phyloP scores from a whole-genome alignment of 768 basidiomycete species.

The Suillus subalutaceus region DNA sequence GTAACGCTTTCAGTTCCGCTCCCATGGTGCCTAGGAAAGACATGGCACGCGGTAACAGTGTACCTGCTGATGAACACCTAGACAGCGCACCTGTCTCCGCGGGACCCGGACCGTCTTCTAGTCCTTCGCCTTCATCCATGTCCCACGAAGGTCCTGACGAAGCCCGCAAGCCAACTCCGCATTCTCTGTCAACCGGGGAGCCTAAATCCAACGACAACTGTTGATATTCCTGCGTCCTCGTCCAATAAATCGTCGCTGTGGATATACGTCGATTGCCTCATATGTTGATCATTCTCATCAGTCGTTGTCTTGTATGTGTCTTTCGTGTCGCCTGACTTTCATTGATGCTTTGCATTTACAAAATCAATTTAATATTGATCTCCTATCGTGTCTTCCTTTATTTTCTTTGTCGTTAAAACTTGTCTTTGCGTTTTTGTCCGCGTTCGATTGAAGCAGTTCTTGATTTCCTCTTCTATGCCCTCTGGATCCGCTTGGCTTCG shows the following conservation, averaged over 20 bases:
- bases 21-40: constrained; percentile 5
- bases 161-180: background rate
- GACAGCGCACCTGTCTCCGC: constrained; percentile 5
- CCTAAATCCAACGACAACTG: background rate
- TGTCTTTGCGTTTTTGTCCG: constrained; percentile 6
- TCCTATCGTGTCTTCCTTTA: constrained; percentile 26
- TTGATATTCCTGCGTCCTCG: background rate
- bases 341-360: constrained; percentile 9
- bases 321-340: constrained; percentile 1
- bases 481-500: constrained; percentile 15
- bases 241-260: constrained; percentile 1
- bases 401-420: constrained; percentile 10
- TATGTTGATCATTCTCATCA: constrained; percentile 8
- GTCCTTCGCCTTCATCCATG: constrained; percentile 6
- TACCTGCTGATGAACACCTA: background rate
- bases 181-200: background rate
- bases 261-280: constrained; percentile 4
- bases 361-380: constrained; percentile 10
- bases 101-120: constrained; percentile 8
- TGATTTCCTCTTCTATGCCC: constrained; percentile 17
- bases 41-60: constrained; percentile 1
- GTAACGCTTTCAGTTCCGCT: constrained; percentile 6
- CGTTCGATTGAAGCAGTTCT: constrained; percentile 8
- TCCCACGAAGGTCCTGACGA: constrained; percentile 1
- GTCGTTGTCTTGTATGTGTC: constrained; percentile 5